Conservation (phyloP, 345 rosid genomes). For the Orychophragmus violaceus region DNA sequence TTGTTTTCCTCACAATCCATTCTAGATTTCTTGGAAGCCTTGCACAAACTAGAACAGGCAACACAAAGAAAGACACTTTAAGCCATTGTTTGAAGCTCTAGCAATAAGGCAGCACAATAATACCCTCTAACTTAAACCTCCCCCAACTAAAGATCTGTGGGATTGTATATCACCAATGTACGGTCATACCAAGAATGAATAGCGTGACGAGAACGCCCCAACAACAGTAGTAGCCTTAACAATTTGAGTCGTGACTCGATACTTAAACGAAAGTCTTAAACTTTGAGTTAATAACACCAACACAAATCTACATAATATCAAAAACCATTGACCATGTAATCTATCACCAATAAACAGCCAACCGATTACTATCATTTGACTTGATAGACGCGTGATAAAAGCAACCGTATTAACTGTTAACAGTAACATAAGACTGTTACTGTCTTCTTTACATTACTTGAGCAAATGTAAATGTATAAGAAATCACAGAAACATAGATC, state of each 20-base stretch:
- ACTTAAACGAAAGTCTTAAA: background rate
- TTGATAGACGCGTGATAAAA: too few species aligned
- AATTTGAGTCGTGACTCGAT: background rate
- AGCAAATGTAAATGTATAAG: background rate
- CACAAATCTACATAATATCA: background rate
- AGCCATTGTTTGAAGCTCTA: background rate
- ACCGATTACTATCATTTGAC: too few species aligned
- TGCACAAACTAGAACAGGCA: constrained; percentile 2
- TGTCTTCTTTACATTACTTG: background rate
- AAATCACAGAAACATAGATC: background rate
- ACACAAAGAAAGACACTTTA: background rate
- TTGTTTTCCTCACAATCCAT: constrained; percentile 33
- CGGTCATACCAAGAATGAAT: background rate
- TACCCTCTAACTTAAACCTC: background rate
- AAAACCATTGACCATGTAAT: background rate
- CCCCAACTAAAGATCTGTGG: background rate
- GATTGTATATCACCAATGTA: background rate
- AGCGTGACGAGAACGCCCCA: too few species aligned
- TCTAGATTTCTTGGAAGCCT: background rate
- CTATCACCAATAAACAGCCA: background rate
- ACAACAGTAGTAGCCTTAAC: too few species aligned
- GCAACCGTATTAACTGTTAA: too few species aligned
- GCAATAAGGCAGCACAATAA: background rate
- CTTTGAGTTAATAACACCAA: background rate
- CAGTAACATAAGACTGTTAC: too few species aligned